Evolutionary conservation across 1,139 yeast genomes (phyloP), one percentile per base, ranked within the genome.

Genomic region (Geotrichum europaeum): DNA sequence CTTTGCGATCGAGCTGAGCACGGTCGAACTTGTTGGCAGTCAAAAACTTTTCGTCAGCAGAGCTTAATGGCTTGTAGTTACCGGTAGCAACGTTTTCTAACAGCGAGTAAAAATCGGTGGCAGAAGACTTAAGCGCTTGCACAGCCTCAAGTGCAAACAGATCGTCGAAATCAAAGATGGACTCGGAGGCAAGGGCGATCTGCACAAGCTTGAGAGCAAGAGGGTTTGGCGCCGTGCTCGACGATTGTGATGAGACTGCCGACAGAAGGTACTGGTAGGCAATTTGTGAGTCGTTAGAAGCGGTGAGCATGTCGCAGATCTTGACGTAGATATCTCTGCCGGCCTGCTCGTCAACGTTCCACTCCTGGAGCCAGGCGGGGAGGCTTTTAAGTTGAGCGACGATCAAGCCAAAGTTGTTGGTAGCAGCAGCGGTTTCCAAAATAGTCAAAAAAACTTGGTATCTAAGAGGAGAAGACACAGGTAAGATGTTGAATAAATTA

Each of bases 401-500:
- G 51, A 77, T 67, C 63, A 73, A 68, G 57, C 70, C 70, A 53
- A 71, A 64, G 60, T 74, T 69, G 57, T 71, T 70, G 34, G 76
- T 70, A 51, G 67, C 64, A 22, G 65, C 69, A 15, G 79, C 73
- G 51, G 75, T 68, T 28, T 73, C 69, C 51, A 78, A 62, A 47
- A 78, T 70, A 49, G 72, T 64, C 60, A 57, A 56, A 65, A 78
- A 73, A 6, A 77, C 76, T 28, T 65, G 65, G 53, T 69, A 67
- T 57, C 76, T 70, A 49, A 68, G 64, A 12, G 72, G 67, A 45
- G 76, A 71, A 47, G 65, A 61, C 20, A 66, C 63, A 24, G 75
- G 72, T 50, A 78, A 66, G 43, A 76, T 70, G 67, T 78, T 78
- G 72, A 78, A 78, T 51, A 77, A 69, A 64, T 76, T 76, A 56